These are phyloP conservation scores for Trichoderma sp. DNA, from an alignment of 2,329 filamentous ascomycete genomes.

Conservation along the genomic window DNA sequence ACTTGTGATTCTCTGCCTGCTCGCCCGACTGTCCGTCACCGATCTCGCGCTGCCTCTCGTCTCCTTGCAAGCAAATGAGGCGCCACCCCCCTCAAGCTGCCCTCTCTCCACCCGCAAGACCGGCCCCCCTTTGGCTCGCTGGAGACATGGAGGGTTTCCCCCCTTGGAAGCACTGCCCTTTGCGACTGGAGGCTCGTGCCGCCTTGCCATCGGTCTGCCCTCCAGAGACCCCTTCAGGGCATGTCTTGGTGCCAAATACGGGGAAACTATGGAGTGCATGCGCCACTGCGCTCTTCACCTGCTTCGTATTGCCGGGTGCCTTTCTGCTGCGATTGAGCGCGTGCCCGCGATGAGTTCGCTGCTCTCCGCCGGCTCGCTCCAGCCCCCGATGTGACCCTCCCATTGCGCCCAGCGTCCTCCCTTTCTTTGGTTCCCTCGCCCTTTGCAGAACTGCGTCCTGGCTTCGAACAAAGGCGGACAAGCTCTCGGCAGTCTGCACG, in stretches of 20 bases:
- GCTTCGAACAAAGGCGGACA: background rate
- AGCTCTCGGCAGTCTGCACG: conserved; percentile 19
- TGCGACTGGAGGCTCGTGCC: too few species aligned
- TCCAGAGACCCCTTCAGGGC: conserved; percentile 9
- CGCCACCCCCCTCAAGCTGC: conserved; percentile 8
- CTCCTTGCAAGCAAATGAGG: conserved; percentile 1
- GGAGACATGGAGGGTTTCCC: background rate
- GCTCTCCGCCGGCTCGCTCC: background rate
- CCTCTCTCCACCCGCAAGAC: conserved; percentile 13
- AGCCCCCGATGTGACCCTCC: conserved; percentile 23
- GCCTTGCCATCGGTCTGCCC: background rate
- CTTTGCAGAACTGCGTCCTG: background rate
- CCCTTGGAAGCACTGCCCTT: conserved; percentile 6
- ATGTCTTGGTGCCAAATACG: conserved; percentile 12
- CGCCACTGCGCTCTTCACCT: conserved; percentile 11
- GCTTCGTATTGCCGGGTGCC: conserved; percentile 19
- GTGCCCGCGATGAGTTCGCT: conserved; percentile 16
- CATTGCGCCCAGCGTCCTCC: conserved; percentile 1
- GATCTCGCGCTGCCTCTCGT: background rate
- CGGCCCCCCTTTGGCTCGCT: background rate
- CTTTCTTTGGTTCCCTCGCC: background rate
- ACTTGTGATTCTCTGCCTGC: background rate
- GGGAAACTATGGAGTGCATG: conserved; percentile 11
- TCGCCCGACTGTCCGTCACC: background rate
- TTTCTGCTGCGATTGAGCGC: conserved; percentile 4